Conservation (phyloP, 2,329 filamentous ascomycete genomes). For the Paecilomyces niveus region DNA sequence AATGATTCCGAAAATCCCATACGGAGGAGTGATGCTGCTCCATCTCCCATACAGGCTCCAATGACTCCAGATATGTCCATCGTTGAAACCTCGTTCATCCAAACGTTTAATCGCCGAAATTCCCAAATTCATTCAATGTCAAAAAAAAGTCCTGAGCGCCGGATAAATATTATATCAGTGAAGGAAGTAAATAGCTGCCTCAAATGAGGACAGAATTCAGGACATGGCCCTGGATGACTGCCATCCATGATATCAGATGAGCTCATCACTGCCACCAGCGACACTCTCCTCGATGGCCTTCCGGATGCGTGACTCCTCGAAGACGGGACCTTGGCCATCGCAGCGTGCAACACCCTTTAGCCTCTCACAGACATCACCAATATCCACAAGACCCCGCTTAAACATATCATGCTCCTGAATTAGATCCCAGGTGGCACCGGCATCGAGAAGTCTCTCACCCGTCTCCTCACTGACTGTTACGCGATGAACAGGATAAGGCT, state of each 20-base stretch:
- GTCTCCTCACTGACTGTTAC: conserved; percentile 56
- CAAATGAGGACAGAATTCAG: too few species aligned
- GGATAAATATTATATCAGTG: not conserved
- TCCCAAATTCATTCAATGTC: not conserved
- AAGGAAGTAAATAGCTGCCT: too few species aligned
- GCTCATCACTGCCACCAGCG: conserved; percentile 68
- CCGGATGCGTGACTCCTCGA: conserved; percentile 67
- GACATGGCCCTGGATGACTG: not conserved
- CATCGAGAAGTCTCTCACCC: conserved; percentile 64
- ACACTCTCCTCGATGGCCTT: conserved; percentile 73
- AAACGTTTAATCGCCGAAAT: not conserved
- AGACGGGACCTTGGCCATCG: conserved; percentile 82
- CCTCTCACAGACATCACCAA: conserved; percentile 70
- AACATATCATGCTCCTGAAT: conserved; percentile 77
- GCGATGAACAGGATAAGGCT: conserved; percentile 54
- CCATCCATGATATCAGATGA: conserved; percentile 46
- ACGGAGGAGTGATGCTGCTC: not conserved
- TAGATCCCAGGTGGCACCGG: conserved; percentile 79
- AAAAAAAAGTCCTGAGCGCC: not conserved
- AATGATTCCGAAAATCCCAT: not conserved
- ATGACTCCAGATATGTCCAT: not conserved
- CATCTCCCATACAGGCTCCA: not conserved
- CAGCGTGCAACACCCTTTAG: conserved; percentile 70
- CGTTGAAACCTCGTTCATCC: not conserved
- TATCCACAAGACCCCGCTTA: conserved; percentile 69